Evolutionary conservation across 331 rosid species (phyloP), one percentile per base, ranked within the genome.

Genomic region (Malus hybrid): DNA sequence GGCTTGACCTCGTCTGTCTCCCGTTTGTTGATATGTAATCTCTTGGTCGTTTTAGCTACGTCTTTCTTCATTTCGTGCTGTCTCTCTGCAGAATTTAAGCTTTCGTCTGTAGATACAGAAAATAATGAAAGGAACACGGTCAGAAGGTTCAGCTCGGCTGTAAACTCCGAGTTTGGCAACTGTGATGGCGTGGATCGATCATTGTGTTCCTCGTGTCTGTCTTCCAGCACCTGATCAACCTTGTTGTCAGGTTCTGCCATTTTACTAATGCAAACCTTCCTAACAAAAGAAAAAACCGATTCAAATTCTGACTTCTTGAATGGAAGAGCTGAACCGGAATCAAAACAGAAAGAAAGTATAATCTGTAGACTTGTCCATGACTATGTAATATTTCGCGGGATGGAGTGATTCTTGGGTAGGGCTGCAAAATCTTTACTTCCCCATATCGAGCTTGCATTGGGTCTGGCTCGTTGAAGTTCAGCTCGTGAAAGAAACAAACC

Each of bases 61-160:
- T 79, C 83, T 57, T 36, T 67, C 31, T 7, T 28, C 22, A 6
- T 33, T 19, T 69, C 28, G 6, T n/a, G 54, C 12, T 63, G 54
- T 0, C 36, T 72, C 39, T 77, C 77, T 4, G 28, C 61, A 4
- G 5, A 2, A 48, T 72, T 36, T 6, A 68, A 73, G 73, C 66
- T 34, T 10, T 86, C 87, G 33, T 89, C 84, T 1, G 18, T 24
- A 13, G 84, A 22, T 16, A n/a, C 20, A 44, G 89, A 76, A 63
- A 75, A 7, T 5, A 82, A 70, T 0, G 92, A 88, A 62, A 84
- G 81, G 20, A 81, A 28, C 75, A 90, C 87, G 42, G 81, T 54
- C 19, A 90, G 56, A 70, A 83, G 85, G 71, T 90, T 88, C 67
- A 88, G 52, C 31, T 86, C 92, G 0, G 75, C 71, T 46, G 85